Base-by-base conservation (phyloP, 2,329 filamentous ascomycete species). In the Colletotrichum sansevieriae region DNA sequence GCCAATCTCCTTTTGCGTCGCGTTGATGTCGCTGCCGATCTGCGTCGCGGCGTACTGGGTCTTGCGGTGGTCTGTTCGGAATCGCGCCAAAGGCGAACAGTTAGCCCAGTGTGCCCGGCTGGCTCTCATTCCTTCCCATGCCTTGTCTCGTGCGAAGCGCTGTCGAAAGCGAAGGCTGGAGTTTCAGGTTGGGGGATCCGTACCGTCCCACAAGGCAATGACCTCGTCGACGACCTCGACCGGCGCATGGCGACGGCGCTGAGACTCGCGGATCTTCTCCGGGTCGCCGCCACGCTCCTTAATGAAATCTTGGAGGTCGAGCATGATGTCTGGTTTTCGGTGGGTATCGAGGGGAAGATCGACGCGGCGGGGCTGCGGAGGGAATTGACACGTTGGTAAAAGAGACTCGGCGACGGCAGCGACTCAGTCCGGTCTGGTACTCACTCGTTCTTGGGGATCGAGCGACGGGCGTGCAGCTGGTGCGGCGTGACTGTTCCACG, bases 201-300 rank as follows among this genome's bases (percentile, higher is more conserved):
- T 69, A 69, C 66, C 66, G 13, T 69, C 66, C 78, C 92, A 98
- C 77, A 97, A 84, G 22, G 86, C 87, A 78, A 98, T 96, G 70
- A 98, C 90, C 82, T 97, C 92, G 83, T 99, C 95, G 29, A 99
- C 95, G 55, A 91, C 85, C 77, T 94, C 92, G 76, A 94, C 92
- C 13, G 90, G 87, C 56, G 93, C 95, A 83, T 90, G 88, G 74
- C 96, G 91, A 77, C 90, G 90, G 74, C 92, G 89, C 82, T 99
- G 96, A 72, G 92, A 96, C 80, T 98, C 94, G 80, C 92, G 92
- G 81, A 99, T 96, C 83, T 90, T 91, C 78, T 97, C 92, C 15
- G 94, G 93, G 82, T 98, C 90, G 74, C 96, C 96, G 73, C 95
- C 96, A 75, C 94, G 92, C 81, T 98, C 94, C 78, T 88, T 82